Evolutionary conservation across 129 eudicot genomes (phyloP), one percentile per base, ranked within the genome.

Genomic region (Deinandra increscens): DNA sequence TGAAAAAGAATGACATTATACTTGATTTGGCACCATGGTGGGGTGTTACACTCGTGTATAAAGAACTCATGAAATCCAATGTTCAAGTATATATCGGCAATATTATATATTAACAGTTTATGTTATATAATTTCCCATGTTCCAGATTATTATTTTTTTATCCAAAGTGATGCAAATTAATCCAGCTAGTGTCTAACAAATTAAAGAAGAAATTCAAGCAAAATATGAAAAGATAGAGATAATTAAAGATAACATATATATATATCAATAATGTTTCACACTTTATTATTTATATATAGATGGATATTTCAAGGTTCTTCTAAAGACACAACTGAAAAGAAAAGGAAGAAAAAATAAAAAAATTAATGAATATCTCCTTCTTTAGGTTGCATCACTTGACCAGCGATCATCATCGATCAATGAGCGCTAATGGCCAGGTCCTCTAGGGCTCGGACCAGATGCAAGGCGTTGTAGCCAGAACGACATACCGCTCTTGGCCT

Each of bases 371-470:
- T 60, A 60, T 60, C 22, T 34, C 23, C 66, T 12, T 18, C 64
- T 60, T 29, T n/a, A 0, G 44, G 44, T 34, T 33, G 23, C 44
- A 60, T 60, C 65, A 60, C 64, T 31, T 7, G 44, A 12, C 63
- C 39, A 56, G 4, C n/a, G n/a, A 54, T 54, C 61, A 54, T 54
- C 34, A 18, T 19, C 34, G 5, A 54, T 56, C 18, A 22, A 56
- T 11, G 37, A 3, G 5, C 12, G 1, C 44, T 67, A 79, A 53
- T 79, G 83, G 39, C 83, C 83, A 8, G 83, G 83, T 67, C 83
- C 83, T 72, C 75, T 79, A 11, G 79, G 83, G 74, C 83, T 79
- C 14, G 83, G 83, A 31, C 83, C 83, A 0, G 83, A 72, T 1
- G 83, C 79, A 11, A 73, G 70, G 10, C 78, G 66, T 44, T 79